Conservation (phyloP, 805 yeast genomes). For the Metschnikowia amazonensis region DNA sequence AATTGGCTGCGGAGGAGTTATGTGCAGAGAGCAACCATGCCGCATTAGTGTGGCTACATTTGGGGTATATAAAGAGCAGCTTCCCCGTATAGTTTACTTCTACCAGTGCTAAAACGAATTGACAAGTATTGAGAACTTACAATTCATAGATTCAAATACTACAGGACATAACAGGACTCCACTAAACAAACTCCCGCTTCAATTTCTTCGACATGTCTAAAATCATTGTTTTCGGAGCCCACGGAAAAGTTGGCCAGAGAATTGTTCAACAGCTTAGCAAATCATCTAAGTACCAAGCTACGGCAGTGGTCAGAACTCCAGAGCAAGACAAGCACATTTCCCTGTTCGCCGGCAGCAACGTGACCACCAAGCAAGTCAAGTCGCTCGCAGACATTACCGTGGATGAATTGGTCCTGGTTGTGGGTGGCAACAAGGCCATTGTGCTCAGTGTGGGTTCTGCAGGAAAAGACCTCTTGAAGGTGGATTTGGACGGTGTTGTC, state of each 20-base stretch:
- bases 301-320: constrained; percentile 43
- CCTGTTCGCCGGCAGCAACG: constrained; percentile 29
- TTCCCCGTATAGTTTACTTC: not conserved
- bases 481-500: constrained; percentile 63
- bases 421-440: constrained; percentile 51
- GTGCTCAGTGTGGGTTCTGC: constrained; percentile 63
- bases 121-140: no score
- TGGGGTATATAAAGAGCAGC: not conserved
- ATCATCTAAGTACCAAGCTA: constrained; percentile 21
- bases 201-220: constrained; percentile 9
- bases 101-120: no score
- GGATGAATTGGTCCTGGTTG: constrained; percentile 29
- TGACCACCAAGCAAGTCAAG: constrained; percentile 19
- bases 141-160: no score
- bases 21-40: not conserved
- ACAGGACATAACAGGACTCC: no score
- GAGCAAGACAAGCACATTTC: constrained; percentile 43
- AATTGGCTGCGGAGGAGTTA: not conserved
- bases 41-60: not conserved
- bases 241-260: constrained; percentile 55
- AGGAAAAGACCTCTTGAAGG: constrained; percentile 48
- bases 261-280: constrained; percentile 35
- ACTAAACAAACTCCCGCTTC: no score
- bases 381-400: constrained; percentile 33
- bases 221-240: constrained; percentile 50